Evolutionary conservation across 1,284 basidiomycete genomes (phyloP).

Genomic region (Ceratobasidium sp.): DNA sequence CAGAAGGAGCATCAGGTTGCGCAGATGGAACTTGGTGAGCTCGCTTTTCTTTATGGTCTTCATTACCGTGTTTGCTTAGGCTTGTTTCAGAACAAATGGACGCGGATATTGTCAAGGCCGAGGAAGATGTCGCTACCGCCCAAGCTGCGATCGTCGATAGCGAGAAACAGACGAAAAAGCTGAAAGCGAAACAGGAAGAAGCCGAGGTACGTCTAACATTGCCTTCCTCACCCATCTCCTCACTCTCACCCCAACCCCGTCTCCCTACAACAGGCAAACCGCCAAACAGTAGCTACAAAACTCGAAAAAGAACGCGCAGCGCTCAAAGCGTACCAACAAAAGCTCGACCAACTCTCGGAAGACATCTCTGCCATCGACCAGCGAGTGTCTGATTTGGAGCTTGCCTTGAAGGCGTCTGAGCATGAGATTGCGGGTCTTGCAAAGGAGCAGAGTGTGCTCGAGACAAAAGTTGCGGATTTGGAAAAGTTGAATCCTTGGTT

Average conservation of each 20-base stretch:
- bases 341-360: slow-evolving; percentile 85
- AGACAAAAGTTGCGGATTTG: slow-evolving; percentile 66
- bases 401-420: slow-evolving; percentile 72
- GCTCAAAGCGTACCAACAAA: slow-evolving; percentile 88
- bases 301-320: slow-evolving; percentile 88
- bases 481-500: slow-evolving; percentile 95
- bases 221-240: background rate
- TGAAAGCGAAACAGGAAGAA: slow-evolving; percentile 68
- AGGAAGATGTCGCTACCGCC: slow-evolving; percentile 73
- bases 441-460: slow-evolving; percentile 67
- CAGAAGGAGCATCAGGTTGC: slow-evolving; percentile 93
- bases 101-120: slow-evolving; percentile 78
- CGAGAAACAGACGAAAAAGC: slow-evolving; percentile 73
- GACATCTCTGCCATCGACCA: slow-evolving; percentile 88
- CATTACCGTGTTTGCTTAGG: slow-evolving; percentile 53
- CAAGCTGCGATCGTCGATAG: slow-evolving; percentile 71
- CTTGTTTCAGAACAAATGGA: slow-evolving; percentile 79
- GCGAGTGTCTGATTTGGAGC: slow-evolving; percentile 78
- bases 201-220: slow-evolving; percentile 65
- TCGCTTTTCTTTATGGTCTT: slow-evolving; percentile 21
- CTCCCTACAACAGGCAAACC: slow-evolving; percentile 50
- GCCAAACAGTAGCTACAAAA: slow-evolving; percentile 75
- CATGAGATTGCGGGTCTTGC: slow-evolving; percentile 65
- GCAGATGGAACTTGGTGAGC: slow-evolving; percentile 85
- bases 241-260: background rate